These are phyloP conservation scores for Fistulinella cinereoalba DNA, from an alignment of 1,284 basidiomycete species.

Conservation along the genomic window DNA sequence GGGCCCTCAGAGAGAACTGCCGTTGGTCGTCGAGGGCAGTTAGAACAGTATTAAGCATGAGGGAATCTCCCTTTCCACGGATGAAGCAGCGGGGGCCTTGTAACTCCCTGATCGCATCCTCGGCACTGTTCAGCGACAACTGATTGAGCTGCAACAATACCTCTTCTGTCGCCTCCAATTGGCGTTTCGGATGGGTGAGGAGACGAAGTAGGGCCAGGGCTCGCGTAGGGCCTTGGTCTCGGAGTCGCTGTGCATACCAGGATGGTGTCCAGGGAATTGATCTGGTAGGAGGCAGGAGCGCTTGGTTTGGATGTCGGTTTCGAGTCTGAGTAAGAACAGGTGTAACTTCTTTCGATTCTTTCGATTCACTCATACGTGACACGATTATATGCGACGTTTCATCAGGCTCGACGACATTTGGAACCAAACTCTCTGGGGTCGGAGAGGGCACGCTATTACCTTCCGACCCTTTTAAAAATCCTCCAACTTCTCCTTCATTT, in stretches of 20 bases:
- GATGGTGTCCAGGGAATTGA: not conserved
- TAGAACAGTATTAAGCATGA: not conserved
- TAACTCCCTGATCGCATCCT: too few species aligned
- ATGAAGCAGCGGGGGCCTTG: too few species aligned
- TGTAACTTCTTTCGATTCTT: too few species aligned
- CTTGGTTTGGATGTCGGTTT: too few species aligned
- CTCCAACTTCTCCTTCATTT: not conserved
- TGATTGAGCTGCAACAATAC: not conserved
- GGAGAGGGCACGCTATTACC: too few species aligned
- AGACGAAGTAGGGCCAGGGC: not conserved
- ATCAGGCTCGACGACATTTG: too few species aligned
- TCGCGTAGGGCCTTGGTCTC: not conserved
- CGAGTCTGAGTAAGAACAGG: too few species aligned
- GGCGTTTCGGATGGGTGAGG: not conserved
- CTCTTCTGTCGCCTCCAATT: not conserved
- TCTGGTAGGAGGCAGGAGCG: too few species aligned
- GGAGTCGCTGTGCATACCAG: slow-evolving; percentile 1
- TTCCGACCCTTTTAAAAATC: not conserved
- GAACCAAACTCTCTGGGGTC: too few species aligned
- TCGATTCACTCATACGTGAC: too few species aligned
- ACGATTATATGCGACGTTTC: too few species aligned
- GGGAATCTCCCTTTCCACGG: not conserved
- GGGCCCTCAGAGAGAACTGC: not conserved
- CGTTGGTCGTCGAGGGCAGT: slow-evolving; percentile 5
- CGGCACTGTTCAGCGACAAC: not conserved